phyloP scores from a whole-genome alignment of 257 asterid genomes.

The Rhazya stricta region DNA sequence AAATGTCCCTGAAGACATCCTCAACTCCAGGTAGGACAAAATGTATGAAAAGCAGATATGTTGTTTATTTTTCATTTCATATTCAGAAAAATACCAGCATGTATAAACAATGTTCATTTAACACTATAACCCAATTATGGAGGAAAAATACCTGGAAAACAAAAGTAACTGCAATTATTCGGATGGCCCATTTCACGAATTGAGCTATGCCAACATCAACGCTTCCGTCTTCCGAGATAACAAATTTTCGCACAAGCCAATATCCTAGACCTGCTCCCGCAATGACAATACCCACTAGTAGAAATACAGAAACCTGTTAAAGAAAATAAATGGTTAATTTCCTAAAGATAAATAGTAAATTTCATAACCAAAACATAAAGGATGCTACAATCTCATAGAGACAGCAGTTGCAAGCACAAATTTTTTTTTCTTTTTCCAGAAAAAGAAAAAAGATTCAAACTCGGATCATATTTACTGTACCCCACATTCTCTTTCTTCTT shows the following conservation, averaged over 20 bases:
- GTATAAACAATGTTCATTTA: not conserved
- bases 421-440: too few relatives aligned
- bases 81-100: not conserved
- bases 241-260: slow-evolving; percentile 88
- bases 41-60: not conserved
- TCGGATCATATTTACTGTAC: too few relatives aligned
- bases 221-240: slow-evolving; percentile 75
- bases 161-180: slow-evolving; percentile 58
- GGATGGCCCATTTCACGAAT: slow-evolving; percentile 90
- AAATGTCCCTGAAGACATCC: not conserved
- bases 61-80: not conserved
- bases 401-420: too few relatives aligned
- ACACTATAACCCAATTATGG: slow-evolving; percentile 1
- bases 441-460: too few relatives aligned
- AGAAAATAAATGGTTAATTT: slow-evolving; percentile 4
- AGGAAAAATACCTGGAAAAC: slow-evolving; percentile 67
- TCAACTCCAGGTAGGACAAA: not conserved
- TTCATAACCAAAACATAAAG: too few relatives aligned
- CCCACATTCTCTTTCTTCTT: too few relatives aligned
- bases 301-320: slow-evolving; percentile 63
- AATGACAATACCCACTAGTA: slow-evolving; percentile 61
- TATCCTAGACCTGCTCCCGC: slow-evolving; percentile 91
- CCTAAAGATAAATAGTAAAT: not conserved
- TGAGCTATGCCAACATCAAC: slow-evolving; percentile 81
- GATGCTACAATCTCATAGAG: too few relatives aligned